These are phyloP conservation scores for Limtongia smithiae DNA, from an alignment of 805 yeast species.

Conservation along the genomic window DNA sequence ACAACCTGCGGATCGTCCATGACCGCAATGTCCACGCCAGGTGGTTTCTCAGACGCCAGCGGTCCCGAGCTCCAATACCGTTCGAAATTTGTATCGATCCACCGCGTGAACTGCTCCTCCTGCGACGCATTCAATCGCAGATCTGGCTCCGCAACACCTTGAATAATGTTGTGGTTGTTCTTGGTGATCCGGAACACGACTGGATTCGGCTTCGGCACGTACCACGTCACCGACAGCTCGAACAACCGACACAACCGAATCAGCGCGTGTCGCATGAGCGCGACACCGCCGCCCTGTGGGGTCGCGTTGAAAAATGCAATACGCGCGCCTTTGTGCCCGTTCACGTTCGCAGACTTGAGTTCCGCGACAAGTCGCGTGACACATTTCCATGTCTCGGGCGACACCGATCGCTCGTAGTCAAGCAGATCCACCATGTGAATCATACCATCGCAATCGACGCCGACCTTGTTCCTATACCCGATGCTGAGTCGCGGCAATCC, in stretches of 20 bases:
- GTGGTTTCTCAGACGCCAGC: constrained; percentile 16
- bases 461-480: constrained; percentile 27
- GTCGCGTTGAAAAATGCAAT: constrained; percentile 29
- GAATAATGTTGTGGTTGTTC: constrained; percentile 28
- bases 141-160: constrained; percentile 25
- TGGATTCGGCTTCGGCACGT: constrained; percentile 29
- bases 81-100: constrained; percentile 24
- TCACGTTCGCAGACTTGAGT: constrained; percentile 5
- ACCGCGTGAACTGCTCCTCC: constrained; percentile 16
- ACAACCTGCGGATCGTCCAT: constrained; percentile 27
- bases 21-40: constrained; percentile 27
- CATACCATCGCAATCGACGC: constrained; percentile 19
- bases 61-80: constrained; percentile 25
- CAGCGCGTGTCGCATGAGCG: constrained; percentile 28
- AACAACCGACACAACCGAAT: constrained; percentile 20
- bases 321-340: constrained; percentile 23
- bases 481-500: constrained; percentile 25
- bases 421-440: constrained; percentile 24
- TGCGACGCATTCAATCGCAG: constrained; percentile 15
- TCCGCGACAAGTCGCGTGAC: constrained; percentile 12
- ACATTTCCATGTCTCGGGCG: constrained; percentile 25
- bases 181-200: constrained; percentile 28
- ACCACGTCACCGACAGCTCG: constrained; percentile 24
- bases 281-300: constrained; percentile 30
- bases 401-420: constrained; percentile 12